These are phyloP conservation scores for Abrus pulchellus DNA, from an alignment of 306 rosid species.

Conservation along the genomic window DNA sequence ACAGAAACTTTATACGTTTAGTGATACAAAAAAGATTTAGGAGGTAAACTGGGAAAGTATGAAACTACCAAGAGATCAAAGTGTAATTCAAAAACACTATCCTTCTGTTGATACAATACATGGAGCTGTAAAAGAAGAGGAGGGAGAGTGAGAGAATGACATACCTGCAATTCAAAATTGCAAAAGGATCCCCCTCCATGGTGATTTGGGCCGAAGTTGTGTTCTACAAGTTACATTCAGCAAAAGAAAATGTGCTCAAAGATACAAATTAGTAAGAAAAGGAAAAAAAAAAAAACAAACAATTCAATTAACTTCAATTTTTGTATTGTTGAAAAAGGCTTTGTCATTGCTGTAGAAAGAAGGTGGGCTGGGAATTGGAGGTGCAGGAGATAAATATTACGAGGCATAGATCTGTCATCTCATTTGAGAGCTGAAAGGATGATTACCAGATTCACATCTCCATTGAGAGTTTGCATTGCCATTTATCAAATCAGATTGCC, in stretches of 20 bases:
- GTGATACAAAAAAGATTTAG: neutral
- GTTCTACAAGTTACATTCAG: slow-evolving; percentile 53
- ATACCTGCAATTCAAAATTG: slow-evolving; percentile 74
- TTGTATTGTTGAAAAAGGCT: slow-evolving; percentile 1
- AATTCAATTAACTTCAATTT: slow-evolving; percentile 3
- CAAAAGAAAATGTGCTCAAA: slow-evolving; percentile 18
- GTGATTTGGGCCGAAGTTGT: slow-evolving; percentile 42
- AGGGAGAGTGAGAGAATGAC: slow-evolving; percentile 37
- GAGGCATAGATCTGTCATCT: slow-evolving; percentile 28
- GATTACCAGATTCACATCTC: slow-evolving; percentile 62
- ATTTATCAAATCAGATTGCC: slow-evolving; percentile 48
- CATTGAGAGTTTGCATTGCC: slow-evolving; percentile 47
- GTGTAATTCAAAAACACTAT: neutral
- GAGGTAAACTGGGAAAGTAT: neutral
- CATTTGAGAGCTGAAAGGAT: slow-evolving; percentile 25
- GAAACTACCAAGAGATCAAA: neutral
- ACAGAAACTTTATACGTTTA: neutral
- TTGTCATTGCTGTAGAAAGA: neutral
- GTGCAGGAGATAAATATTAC: slow-evolving; percentile 12
- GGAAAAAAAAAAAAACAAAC: neutral
- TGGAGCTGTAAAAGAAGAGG: neutral
- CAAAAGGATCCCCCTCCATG: slow-evolving; percentile 57
- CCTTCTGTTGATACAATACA: neutral
- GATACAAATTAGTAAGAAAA: neutral
- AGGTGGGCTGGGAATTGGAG: neutral